Evolutionary conservation across 2,329 filamentous ascomycete genomes (phyloP).

Genomic region (Alternaria gansuensis): DNA sequence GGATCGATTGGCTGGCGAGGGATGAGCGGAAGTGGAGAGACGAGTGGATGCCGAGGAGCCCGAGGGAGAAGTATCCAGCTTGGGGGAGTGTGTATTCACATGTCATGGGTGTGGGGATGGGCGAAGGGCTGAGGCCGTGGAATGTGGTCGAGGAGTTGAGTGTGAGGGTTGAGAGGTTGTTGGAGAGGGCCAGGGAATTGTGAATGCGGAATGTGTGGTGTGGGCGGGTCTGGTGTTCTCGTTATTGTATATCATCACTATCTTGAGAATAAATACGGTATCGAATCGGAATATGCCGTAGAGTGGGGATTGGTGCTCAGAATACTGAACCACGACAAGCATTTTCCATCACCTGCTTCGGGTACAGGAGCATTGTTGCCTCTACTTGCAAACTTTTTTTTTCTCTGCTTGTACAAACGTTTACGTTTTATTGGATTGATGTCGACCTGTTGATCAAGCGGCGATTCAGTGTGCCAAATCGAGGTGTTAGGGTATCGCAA

Average conservation of each 20-base stretch:
- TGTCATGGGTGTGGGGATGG: conserved; percentile 2
- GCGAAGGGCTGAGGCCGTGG: conserved; percentile 3
- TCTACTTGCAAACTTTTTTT: neutral
- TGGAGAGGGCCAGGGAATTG: neutral
- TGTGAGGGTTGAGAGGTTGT: neutral
- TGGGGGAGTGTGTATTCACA: conserved; percentile 10
- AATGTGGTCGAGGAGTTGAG: conserved; percentile 1
- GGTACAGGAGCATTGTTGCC: too few species aligned
- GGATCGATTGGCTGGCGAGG: neutral
- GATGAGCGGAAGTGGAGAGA: conserved; percentile 4
- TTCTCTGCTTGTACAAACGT: neutral
- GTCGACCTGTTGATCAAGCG: neutral
- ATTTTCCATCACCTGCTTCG: too few species aligned
- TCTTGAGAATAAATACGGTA: too few species aligned
- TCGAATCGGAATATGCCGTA: too few species aligned
- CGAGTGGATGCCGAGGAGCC: conserved; percentile 8
- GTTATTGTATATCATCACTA: too few species aligned
- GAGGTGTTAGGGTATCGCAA: neutral
- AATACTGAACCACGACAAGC: too few species aligned
- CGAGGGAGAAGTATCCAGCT: conserved; percentile 9
- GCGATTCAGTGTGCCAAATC: neutral
- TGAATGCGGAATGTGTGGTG: neutral
- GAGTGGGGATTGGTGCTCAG: too few species aligned
- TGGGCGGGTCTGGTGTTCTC: too few species aligned
- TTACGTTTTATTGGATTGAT: neutral